Percentiles rank a stretch among this genome's conserved stretches.
phyloP scores from a whole-genome alignment of 2,329 filamentous ascomycete genomes.

The Parafenestella ontariensis region DNA sequence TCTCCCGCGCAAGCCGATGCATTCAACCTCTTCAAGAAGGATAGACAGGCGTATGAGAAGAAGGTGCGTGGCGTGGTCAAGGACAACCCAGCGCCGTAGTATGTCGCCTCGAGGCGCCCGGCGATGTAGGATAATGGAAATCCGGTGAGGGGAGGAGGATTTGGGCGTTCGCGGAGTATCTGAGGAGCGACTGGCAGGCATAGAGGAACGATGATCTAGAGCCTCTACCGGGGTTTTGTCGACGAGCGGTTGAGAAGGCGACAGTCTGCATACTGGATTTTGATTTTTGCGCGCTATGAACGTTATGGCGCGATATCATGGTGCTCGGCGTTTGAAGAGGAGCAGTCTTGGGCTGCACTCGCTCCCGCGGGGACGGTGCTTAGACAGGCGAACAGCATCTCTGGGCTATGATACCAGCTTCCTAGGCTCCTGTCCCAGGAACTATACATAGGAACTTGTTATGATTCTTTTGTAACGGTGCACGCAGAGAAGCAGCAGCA shows the following conservation, averaged over 20 bases:
- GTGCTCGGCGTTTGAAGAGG: background rate
- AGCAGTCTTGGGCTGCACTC: background rate
- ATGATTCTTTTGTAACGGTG: background rate
- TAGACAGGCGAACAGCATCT: background rate
- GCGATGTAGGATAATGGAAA: background rate
- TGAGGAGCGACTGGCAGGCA: background rate
- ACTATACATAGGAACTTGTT: background rate
- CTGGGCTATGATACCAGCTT: background rate
- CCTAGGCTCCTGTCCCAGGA: background rate
- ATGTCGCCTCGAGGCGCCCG: background rate
- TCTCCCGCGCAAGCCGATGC: slow-evolving; percentile 96
- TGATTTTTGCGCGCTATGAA: background rate
- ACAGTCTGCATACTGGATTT: background rate
- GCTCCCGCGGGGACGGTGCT: background rate
- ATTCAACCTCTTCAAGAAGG: slow-evolving; percentile 95
- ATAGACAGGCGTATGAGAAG: slow-evolving; percentile 84
- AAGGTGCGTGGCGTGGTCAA: slow-evolving; percentile 85
- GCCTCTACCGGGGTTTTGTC: background rate
- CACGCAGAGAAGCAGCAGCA: no score
- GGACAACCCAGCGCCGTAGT: slow-evolving; percentile 80
- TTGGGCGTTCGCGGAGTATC: background rate
- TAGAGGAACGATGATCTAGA: background rate
- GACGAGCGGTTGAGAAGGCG: background rate
- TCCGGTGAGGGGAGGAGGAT: background rate
- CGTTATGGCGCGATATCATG: slow-evolving; percentile 2